Evolutionary conservation across 2,329 filamentous ascomycete genomes (phyloP).

Genomic region (Daldinia eschscholtzii): DNA sequence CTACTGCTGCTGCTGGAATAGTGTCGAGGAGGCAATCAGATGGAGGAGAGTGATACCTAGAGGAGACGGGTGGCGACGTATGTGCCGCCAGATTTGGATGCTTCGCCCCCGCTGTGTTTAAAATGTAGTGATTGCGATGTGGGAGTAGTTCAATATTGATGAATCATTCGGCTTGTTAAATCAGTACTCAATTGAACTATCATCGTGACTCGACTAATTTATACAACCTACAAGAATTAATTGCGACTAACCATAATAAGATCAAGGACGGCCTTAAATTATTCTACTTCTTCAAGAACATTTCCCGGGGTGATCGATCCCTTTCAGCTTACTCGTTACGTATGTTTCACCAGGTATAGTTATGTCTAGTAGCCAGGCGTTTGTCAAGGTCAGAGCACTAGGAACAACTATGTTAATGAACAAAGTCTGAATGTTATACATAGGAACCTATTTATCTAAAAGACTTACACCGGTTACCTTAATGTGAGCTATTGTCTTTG

Average conservation of each 20-base stretch:
- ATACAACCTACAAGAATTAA: neutral
- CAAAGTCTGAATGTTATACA: too few relatives aligned
- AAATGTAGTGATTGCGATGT: slow-evolving; percentile 22
- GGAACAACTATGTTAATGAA: too few relatives aligned
- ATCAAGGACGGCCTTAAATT: too few relatives aligned
- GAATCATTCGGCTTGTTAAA: slow-evolving; percentile 34
- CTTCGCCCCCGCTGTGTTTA: slow-evolving; percentile 23
- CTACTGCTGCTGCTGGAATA: slow-evolving; percentile 11
- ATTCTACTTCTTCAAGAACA: too few relatives aligned
- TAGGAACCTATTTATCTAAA: too few relatives aligned
- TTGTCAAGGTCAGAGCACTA: too few relatives aligned
- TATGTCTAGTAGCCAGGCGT: too few relatives aligned
- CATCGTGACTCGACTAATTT: neutral
- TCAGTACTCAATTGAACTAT: neutral
- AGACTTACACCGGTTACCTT: too few relatives aligned
- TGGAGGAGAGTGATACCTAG: slow-evolving; percentile 33
- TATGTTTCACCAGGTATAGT: too few relatives aligned
- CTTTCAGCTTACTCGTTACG: too few relatives aligned
- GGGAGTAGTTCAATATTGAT: slow-evolving; percentile 37
- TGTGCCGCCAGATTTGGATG: slow-evolving; percentile 1
- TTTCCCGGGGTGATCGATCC: too few relatives aligned
- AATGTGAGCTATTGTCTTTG: too few relatives aligned
- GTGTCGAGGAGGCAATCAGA: slow-evolving; percentile 16
- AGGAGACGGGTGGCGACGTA: slow-evolving; percentile 12
- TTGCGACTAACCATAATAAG: neutral